A percentile compares a stretch with the other conserved stretches of the same genome.
Evolutionary conservation across 495 filamentous ascomycete genomes (phyloP).

Genomic region (Neurospora pannonica): DNA sequence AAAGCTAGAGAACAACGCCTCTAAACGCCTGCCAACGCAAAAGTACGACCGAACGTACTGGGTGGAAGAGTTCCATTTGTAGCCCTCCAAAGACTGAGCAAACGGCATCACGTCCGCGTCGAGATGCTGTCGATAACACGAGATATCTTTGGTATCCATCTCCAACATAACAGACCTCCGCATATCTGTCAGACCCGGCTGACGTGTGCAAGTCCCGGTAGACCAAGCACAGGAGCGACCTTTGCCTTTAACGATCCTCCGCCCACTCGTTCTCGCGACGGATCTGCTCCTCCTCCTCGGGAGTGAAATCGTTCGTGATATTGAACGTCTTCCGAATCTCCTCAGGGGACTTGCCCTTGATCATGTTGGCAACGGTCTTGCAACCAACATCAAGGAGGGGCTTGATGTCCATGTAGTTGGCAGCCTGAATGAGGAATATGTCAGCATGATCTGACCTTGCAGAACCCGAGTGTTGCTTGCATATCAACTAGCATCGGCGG

Average conservation of each 20-base stretch:
- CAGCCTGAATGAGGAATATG: conserved; percentile 35
- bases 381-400: conserved; percentile 72
- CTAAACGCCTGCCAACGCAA: not conserved
- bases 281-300: conserved; percentile 77
- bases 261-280: conserved; percentile 79
- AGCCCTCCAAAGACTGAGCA: not conserved
- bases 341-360: conserved; percentile 75
- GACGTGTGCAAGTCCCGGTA: not conserved
- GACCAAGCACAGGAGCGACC: not conserved
- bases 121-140: not conserved
- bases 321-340: conserved; percentile 81
- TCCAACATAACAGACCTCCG: not conserved
- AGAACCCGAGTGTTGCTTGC: not conserved
- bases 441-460: conserved; percentile 7
- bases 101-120: not conserved
- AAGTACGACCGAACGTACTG: not conserved
- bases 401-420: conserved; percentile 78
- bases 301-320: conserved; percentile 75
- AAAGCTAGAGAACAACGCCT: not conserved
- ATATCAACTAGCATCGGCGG: not conserved
- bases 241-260: conserved; percentile 48
- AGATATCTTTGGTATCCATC: not conserved
- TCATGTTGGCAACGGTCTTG: conserved; percentile 82
- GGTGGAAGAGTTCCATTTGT: not conserved
- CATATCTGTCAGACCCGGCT: not conserved